A percentile compares a stretch with the other conserved stretches of the same genome.
These are phyloP conservation scores for Paramecium sonneborni DNA, from an alignment of 73 alveolate genomes.

Conservation along the genomic window DNA sequence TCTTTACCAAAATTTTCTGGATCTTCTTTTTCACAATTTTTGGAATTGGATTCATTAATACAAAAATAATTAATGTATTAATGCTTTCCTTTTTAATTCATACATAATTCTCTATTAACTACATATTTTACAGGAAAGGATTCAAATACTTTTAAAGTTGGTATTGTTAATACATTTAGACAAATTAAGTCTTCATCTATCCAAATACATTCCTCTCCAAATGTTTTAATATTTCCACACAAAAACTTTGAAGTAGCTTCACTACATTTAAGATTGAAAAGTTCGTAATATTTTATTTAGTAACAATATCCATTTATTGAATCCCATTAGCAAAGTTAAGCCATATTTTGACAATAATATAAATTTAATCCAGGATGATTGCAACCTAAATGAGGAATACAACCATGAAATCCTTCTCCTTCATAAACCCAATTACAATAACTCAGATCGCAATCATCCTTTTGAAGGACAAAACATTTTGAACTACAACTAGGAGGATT, in stretches of 20 bases:
- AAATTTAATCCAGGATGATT: neutral
- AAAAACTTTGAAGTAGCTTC: neutral
- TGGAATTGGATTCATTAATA: neutral
- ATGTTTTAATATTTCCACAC: neutral
- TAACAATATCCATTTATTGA: neutral
- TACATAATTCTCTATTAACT: neutral
- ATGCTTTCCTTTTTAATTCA: neutral
- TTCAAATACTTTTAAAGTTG: neutral
- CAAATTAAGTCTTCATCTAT: neutral
- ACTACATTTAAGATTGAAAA: neutral
- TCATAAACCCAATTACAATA: neutral
- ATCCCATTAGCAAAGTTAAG: neutral
- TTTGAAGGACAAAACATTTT: neutral
- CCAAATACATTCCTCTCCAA: conserved; percentile 10
- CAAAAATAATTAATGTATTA: neutral
- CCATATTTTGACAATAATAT: neutral
- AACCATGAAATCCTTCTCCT: neutral
- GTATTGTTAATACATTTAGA: neutral
- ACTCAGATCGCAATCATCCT: neutral
- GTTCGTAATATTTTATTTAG: neutral
- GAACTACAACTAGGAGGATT: neutral
- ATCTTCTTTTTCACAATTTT: neutral
- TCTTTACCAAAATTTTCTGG: neutral
- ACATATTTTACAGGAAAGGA: neutral
- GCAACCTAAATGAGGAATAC: neutral